Evolutionary conservation across 192 early-diverging fungal species (phyloP).

Genomic region (Backusella psychrophila): DNA sequence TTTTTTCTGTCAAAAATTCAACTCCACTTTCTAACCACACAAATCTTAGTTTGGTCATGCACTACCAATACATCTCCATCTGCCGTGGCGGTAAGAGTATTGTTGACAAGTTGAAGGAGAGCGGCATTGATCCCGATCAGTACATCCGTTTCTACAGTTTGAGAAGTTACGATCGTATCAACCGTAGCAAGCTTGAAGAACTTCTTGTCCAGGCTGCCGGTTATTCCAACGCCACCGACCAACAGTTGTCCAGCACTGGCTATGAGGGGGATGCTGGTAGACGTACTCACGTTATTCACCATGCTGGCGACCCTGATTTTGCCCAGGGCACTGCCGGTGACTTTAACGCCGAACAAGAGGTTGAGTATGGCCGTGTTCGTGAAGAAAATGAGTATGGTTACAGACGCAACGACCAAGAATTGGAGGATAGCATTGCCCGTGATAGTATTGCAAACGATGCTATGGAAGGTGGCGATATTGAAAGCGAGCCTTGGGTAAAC

Average conservation of each 20-base stretch:
- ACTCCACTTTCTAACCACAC: not conserved
- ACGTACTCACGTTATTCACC: slow-evolving; percentile 16
- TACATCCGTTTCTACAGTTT: slow-evolving; percentile 81
- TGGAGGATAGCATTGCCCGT: not conserved
- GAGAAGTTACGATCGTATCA: slow-evolving; percentile 75
- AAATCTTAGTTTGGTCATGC: slow-evolving; percentile 60
- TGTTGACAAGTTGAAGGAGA: slow-evolving; percentile 50
- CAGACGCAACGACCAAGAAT: not conserved
- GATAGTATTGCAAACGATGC: slow-evolving; percentile 13
- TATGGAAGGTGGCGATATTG: not conserved
- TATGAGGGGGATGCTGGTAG: not conserved
- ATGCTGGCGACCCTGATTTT: slow-evolving; percentile 29
- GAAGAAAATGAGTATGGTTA: not conserved
- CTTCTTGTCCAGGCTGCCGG: slow-evolving; percentile 24
- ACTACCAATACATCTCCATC: slow-evolving; percentile 83
- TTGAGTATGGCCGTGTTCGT: slow-evolving; percentile 28
- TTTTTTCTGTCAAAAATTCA: not conserved
- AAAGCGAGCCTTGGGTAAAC: not conserved
- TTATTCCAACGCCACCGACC: slow-evolving; percentile 1
- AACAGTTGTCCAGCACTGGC: slow-evolving; percentile 7
- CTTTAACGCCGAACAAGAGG: slow-evolving; percentile 12
- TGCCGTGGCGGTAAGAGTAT: slow-evolving; percentile 74
- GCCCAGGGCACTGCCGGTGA: slow-evolving; percentile 15
- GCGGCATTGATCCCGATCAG: slow-evolving; percentile 49
- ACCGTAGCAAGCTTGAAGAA: slow-evolving; percentile 21